A percentile compares a stretch with the other conserved stretches of the same genome.
These are phyloP conservation scores for Begonia fuchsioides DNA, from an alignment of 306 rosid species.

Conservation along the genomic window DNA sequence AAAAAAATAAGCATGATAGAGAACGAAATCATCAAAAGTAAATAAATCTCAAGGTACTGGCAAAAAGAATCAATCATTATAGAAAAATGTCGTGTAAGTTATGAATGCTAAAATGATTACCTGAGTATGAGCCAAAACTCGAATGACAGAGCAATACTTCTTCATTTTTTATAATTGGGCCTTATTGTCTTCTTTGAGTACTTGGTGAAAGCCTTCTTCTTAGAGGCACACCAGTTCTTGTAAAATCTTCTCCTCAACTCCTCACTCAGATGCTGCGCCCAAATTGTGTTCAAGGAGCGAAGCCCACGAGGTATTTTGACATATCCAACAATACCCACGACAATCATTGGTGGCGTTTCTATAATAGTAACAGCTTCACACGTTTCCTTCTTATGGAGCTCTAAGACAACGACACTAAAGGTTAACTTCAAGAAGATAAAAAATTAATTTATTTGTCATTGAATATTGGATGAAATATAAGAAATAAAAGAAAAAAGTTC, in stretches of 20 bases:
- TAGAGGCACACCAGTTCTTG: conserved; percentile 75
- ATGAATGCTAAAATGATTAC: conserved; percentile 9
- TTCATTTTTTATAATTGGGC: conserved; percentile 49
- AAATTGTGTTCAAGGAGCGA: conserved; percentile 44
- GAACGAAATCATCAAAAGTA: not conserved
- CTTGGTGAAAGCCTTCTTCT: conserved; percentile 65
- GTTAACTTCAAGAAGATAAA: not conserved
- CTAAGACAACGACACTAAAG: conserved; percentile 9
- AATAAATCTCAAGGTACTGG: too few relatives aligned
- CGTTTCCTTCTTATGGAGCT: conserved; percentile 73
- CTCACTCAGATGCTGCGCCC: conserved; percentile 83
- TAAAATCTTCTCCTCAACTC: conserved; percentile 59
- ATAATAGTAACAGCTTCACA: conserved; percentile 75
- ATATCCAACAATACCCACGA: conserved; percentile 71
- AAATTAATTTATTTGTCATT: not conserved
- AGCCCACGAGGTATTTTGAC: conserved; percentile 56
- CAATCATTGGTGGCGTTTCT: conserved; percentile 63
- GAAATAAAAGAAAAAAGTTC: not conserved
- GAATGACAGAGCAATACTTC: conserved; percentile 43
- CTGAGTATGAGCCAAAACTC: conserved; percentile 79
- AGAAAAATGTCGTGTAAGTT: not conserved
- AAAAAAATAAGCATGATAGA: not conserved
- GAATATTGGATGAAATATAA: not conserved
- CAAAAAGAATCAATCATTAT: not conserved
- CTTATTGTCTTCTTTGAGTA: conserved; percentile 38